phyloP scores from a whole-genome alignment of 2,329 filamentous ascomycete genomes.

The Botrytis hyacinthi region DNA sequence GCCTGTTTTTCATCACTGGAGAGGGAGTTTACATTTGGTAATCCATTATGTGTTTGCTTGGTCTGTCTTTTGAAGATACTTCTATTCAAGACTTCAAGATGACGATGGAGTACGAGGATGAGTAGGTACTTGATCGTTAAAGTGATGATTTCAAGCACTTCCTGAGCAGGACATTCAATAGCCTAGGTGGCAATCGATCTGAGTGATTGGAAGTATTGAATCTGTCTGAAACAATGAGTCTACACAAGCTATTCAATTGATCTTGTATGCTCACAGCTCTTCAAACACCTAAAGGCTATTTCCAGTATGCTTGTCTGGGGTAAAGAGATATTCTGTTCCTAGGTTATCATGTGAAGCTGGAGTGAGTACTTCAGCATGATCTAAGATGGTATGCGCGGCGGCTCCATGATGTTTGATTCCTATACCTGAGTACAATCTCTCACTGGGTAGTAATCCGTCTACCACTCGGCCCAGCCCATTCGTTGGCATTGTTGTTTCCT shows the following conservation, averaged over 20 bases:
- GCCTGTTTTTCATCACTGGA: background rate
- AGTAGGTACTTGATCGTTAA: background rate
- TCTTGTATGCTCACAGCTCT: background rate
- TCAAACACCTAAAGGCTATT: background rate
- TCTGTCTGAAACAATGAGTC: background rate
- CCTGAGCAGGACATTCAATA: background rate
- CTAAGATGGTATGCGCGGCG: background rate
- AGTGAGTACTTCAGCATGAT: slow-evolving; percentile 4
- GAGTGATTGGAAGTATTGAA: background rate
- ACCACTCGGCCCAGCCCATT: background rate
- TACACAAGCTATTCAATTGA: background rate
- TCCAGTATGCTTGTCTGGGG: background rate
- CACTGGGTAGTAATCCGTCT: background rate
- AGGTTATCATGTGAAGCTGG: background rate
- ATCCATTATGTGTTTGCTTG: background rate
- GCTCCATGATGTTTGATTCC: background rate
- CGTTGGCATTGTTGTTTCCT: background rate
- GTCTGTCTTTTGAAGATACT: background rate
- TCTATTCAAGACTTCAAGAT: background rate
- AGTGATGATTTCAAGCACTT: background rate
- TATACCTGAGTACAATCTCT: background rate
- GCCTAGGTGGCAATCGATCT: background rate
- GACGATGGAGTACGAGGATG: background rate
- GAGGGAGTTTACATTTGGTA: background rate
- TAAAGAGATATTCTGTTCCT: background rate